Evolutionary conservation across 768 basidiomycete genomes (phyloP).

Genomic region (Termitomyces eurrhizus): DNA sequence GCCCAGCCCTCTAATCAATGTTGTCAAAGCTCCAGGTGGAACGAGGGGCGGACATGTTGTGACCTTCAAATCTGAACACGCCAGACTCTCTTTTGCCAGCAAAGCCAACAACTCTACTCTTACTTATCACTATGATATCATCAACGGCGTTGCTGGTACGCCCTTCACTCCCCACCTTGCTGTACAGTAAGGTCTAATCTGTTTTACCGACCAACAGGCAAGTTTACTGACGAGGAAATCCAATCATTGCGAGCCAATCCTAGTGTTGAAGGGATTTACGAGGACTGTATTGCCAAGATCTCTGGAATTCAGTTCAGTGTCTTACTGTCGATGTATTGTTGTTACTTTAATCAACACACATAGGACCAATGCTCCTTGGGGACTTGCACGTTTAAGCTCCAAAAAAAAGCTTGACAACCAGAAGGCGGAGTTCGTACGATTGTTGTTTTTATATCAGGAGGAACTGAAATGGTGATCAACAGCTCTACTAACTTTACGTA

Average conservation of each 20-base stretch:
- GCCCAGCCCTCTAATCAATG: not conserved
- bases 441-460: not conserved
- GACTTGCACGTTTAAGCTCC: not conserved
- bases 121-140: not conserved
- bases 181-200: not conserved
- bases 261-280: not conserved
- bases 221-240: not conserved
- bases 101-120: not conserved
- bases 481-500: not conserved
- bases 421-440: not conserved
- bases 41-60: not conserved
- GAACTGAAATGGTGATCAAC: not conserved
- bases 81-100: not conserved
- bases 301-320: not conserved
- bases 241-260: not conserved
- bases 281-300: not conserved
- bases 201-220: not conserved
- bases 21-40: not conserved
- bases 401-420: not conserved
- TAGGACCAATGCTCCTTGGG: not conserved
- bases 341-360: too few relatives aligned
- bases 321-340: not conserved
- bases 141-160: not conserved
- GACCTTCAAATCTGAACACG: not conserved
- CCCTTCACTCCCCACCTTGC: not conserved